phyloP scores from a whole-genome alignment of 106 monocot species.

The Allium fistulosum region DNA sequence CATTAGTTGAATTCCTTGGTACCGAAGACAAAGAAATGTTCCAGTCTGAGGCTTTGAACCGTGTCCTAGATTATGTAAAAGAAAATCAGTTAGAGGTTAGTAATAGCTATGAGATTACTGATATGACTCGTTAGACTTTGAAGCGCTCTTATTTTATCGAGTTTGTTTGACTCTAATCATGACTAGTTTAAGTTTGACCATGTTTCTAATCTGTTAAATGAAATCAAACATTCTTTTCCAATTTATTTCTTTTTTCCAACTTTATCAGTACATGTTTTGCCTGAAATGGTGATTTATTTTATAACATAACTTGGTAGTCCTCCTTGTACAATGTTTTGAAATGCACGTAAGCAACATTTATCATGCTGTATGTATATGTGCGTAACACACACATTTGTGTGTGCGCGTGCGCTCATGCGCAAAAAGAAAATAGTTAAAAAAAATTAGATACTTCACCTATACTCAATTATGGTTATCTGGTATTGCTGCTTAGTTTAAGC shows the following conservation, averaged over 20 bases:
- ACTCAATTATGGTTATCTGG: too few species aligned
- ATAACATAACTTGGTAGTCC: too few species aligned
- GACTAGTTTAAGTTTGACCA: not conserved
- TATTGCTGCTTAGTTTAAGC: too few species aligned
- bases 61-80: slow-evolving; percentile 76
- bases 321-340: too few species aligned
- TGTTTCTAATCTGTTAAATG: not conserved
- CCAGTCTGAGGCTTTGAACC: slow-evolving; percentile 65
- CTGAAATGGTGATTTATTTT: too few species aligned
- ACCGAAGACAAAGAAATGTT: slow-evolving; percentile 60
- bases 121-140: not conserved
- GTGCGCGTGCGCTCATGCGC: too few species aligned
- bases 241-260: not conserved
- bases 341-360: too few species aligned
- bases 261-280: not conserved
- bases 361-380: too few species aligned
- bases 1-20: slow-evolving; percentile 61
- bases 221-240: not conserved
- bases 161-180: not conserved
- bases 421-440: too few species aligned
- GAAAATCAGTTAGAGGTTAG: slow-evolving; percentile 79
- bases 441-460: too few species aligned
- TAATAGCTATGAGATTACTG: not conserved
- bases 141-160: not conserved
- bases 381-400: too few species aligned